A percentile compares a stretch with the other conserved stretches of the same genome.
Evolutionary conservation across 1,284 basidiomycete species (phyloP).

Genomic region (Apiotrichum montevideense): DNA sequence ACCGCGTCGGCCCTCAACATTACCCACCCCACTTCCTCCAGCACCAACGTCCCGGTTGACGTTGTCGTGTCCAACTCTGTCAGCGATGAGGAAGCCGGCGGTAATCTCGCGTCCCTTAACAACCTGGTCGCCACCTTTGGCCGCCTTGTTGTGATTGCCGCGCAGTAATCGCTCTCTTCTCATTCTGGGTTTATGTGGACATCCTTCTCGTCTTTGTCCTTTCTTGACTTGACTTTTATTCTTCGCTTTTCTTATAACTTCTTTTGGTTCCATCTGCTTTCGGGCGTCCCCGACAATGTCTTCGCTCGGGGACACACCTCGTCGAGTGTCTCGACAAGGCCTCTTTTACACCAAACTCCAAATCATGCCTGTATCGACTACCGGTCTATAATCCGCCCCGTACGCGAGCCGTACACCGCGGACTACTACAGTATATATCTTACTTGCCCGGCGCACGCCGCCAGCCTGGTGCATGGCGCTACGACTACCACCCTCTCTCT

Average conservation of each 20-base stretch:
- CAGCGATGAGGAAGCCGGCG: slow-evolving; percentile 4
- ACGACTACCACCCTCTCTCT: background rate
- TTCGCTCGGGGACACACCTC: background rate
- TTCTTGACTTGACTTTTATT: background rate
- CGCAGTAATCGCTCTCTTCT: slow-evolving; percentile 1
- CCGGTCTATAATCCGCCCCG: slow-evolving; percentile 8
- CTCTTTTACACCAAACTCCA: background rate
- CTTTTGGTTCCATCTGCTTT: background rate
- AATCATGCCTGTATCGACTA: slow-evolving; percentile 4
- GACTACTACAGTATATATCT: background rate
- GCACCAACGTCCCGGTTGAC: background rate
- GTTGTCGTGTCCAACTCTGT: background rate
- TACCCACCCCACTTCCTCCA: slow-evolving; percentile 8
- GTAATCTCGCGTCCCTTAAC: slow-evolving; percentile 34
- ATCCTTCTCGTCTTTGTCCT: background rate
- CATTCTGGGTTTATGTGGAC: background rate
- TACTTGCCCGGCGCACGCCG: background rate
- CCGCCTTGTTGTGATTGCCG: slow-evolving; percentile 35
- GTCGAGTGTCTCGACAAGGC: no score
- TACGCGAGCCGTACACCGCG: background rate
- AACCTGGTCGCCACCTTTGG: slow-evolving; percentile 35
- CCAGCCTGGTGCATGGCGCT: background rate
- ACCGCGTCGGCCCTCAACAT: slow-evolving; percentile 1
- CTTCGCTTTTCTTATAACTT: background rate
- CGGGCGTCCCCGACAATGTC: background rate